A percentile compares a stretch with the other conserved stretches of the same genome.
These are phyloP conservation scores for Trametes polyzona DNA, from an alignment of 1,284 basidiomycete genomes.

Conservation along the genomic window DNA sequence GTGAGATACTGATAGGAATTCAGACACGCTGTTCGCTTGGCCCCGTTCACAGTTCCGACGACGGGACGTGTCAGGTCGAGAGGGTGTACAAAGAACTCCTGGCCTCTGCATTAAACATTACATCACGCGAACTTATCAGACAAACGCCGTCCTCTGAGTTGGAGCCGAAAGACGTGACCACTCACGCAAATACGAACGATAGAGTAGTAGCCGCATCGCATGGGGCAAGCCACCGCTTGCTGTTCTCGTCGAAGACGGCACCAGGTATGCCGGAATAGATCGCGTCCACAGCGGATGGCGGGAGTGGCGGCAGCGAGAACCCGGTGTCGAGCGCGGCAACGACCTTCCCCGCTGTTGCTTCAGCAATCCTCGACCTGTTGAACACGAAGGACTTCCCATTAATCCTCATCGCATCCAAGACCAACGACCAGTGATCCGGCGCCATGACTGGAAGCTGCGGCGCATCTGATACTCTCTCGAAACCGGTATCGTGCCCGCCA, in stretches of 20 bases:
- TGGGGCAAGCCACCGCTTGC: constrained; percentile 28
- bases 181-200: constrained; percentile 35
- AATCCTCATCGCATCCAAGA: constrained; percentile 35
- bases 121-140: not conserved
- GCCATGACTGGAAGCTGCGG: constrained; percentile 45
- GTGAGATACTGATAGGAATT: constrained; percentile 5
- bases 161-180: not conserved
- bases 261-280: constrained; percentile 35
- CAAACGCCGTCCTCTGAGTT: too few species aligned
- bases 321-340: constrained; percentile 38
- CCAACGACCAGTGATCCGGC: constrained; percentile 42
- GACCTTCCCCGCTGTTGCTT: constrained; percentile 31
- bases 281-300: constrained; percentile 30
- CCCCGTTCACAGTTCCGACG: not conserved
- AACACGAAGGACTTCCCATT: constrained; percentile 34
- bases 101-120: not conserved
- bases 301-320: constrained; percentile 33
- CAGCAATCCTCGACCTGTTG: constrained; percentile 31
- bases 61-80: not conserved
- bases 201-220: constrained; percentile 30
- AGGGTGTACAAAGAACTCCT: constrained; percentile 7
- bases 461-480: constrained; percentile 25
- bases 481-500: constrained; percentile 31
- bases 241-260: constrained; percentile 15
- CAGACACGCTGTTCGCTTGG: not conserved